Evolutionary conservation across 176 grass and related monocot genomes (phyloP).

Genomic region (Ensete glaucum): DNA sequence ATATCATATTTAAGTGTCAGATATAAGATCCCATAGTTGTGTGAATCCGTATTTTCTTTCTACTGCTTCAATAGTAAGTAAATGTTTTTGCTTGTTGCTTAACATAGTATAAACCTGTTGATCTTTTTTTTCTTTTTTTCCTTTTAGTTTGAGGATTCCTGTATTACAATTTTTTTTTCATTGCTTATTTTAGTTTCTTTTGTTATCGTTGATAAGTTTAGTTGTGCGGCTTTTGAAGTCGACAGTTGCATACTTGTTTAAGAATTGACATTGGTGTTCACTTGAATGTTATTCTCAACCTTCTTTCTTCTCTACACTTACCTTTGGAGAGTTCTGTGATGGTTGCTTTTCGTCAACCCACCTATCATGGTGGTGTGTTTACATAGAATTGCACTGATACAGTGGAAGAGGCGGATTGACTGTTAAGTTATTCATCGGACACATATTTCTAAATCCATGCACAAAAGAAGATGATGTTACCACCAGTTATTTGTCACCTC

Average conservation of each 20-base stretch:
- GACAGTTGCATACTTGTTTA: not conserved
- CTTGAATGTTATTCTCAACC: not conserved
- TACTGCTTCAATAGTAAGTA: too few relatives aligned
- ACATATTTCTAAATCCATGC: constrained; percentile 77
- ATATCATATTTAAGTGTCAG: too few relatives aligned
- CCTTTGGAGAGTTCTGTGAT: not conserved
- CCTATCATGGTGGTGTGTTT: constrained; percentile 42
- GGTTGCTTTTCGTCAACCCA: not conserved
- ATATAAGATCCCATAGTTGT: too few relatives aligned
- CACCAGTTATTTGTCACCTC: constrained; percentile 35
- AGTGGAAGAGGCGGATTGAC: constrained; percentile 60
- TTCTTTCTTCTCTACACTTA: not conserved
- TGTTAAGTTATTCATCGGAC: constrained; percentile 60
- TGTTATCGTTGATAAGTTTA: too few relatives aligned
- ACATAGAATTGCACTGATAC: constrained; percentile 56
- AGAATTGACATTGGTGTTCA: not conserved
- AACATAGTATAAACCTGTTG: too few relatives aligned
- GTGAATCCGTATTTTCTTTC: too few relatives aligned
- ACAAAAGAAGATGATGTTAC: constrained; percentile 35
- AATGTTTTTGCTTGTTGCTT: too few relatives aligned
- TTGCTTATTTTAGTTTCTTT: too few relatives aligned
- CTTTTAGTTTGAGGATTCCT: too few relatives aligned
- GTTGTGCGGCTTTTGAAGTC: too few relatives aligned
- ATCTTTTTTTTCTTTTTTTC: too few relatives aligned
- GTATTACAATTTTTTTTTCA: too few relatives aligned